phyloP scores from a whole-genome alignment of 2,329 filamentous ascomycete genomes.

The Colletotrichum spaethianum region DNA sequence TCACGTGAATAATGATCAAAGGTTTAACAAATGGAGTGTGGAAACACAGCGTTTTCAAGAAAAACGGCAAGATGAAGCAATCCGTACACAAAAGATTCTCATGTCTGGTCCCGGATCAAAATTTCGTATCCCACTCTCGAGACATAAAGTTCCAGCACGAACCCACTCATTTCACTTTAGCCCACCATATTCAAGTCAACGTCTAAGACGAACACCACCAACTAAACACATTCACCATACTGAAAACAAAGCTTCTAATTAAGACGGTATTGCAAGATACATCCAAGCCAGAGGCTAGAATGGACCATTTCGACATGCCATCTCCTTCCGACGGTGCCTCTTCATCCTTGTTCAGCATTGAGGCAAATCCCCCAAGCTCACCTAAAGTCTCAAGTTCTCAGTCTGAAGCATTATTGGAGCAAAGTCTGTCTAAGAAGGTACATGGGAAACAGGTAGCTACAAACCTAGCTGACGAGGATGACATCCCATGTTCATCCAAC shows the following conservation, averaged over 20 bases:
- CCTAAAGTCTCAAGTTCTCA: not conserved
- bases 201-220: not conserved
- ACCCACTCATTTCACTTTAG: not conserved
- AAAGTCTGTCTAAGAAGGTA: not conserved
- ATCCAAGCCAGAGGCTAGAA: too few relatives aligned
- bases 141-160: not conserved
- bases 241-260: too few relatives aligned
- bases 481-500: not conserved
- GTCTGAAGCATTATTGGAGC: too few relatives aligned
- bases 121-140: not conserved
- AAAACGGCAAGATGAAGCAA: not conserved
- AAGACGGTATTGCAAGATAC: too few relatives aligned
- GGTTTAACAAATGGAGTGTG: not conserved
- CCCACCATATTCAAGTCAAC: not conserved
- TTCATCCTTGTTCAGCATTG: not conserved
- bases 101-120: not conserved
- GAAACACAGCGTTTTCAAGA: not conserved
- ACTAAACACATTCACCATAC: too few relatives aligned
- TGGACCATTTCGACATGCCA: not conserved
- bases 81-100: not conserved
- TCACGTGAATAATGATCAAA: not conserved
- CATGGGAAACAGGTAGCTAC: not conserved
- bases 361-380: too few relatives aligned
- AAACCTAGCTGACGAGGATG: not conserved
- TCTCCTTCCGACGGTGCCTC: not conserved